A percentile compares a stretch with the other conserved stretches of the same genome.
Evolutionary conservation across 192 early-diverging fungal genomes (phyloP).

Genomic region (Pilobolus umbonatus): DNA sequence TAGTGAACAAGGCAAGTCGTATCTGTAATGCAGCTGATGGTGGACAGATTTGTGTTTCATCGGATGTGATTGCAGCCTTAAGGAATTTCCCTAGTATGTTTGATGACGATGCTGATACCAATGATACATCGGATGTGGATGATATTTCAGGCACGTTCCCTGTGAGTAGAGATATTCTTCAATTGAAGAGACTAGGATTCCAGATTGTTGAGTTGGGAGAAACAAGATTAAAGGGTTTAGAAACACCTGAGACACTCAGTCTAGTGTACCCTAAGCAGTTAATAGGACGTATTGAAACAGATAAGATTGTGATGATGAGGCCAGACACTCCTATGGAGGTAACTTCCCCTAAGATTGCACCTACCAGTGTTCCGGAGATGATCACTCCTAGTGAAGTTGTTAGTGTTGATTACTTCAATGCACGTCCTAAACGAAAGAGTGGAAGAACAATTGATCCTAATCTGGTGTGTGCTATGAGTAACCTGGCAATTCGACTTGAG

Average conservation of each 20-base stretch:
- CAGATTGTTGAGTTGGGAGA: constrained; percentile 73
- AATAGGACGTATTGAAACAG: constrained; percentile 38
- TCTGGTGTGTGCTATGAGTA: constrained; percentile 18
- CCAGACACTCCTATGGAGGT: neutral
- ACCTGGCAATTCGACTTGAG: constrained; percentile 28
- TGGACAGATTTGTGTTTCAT: constrained; percentile 83
- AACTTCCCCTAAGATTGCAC: neutral
- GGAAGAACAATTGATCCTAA: constrained; percentile 20
- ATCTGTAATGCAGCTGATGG: constrained; percentile 84
- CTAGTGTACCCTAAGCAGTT: constrained; percentile 60
- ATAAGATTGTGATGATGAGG: constrained; percentile 13
- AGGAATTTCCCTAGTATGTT: constrained; percentile 26
- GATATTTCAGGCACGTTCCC: constrained; percentile 4
- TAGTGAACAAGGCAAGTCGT: constrained; percentile 85
- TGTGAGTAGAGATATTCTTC: constrained; percentile 18
- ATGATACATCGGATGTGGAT: neutral
- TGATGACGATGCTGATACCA: constrained; percentile 4
- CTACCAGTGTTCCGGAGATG: neutral
- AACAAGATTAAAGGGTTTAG: constrained; percentile 80
- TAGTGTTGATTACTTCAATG: neutral
- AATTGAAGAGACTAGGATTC: constrained; percentile 61
- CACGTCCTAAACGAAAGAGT: neutral
- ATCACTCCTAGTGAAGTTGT: neutral
- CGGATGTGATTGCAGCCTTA: constrained; percentile 56
- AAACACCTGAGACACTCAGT: constrained; percentile 82